Conservation (phyloP, 163 green algal genomes). For the Volvox carteri region DNA sequence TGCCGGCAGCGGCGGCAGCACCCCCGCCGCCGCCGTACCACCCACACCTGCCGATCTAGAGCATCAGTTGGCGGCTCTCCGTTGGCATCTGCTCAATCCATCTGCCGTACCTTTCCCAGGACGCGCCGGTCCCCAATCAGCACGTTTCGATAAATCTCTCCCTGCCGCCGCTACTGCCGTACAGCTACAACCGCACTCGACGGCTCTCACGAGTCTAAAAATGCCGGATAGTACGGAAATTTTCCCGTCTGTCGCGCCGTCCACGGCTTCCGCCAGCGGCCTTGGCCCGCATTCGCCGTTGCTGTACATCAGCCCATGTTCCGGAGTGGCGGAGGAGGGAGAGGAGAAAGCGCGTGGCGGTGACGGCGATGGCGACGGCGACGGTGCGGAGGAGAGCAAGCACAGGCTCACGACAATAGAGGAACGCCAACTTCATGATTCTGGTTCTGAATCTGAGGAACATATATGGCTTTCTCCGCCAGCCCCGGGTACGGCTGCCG, state of each 20-base stretch:
- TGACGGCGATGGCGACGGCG: no score
- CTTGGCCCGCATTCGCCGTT: not conserved
- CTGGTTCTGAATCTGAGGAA: not conserved
- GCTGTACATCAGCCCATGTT: not conserved
- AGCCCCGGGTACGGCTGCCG: no score
- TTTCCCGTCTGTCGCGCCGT: no score
- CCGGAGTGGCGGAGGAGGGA: not conserved
- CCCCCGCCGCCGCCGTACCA: not conserved
- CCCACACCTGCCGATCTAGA: not conserved
- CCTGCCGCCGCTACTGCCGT: not conserved
- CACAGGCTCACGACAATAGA: not conserved
- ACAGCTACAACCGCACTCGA: no score
- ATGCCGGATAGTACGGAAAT: no score
- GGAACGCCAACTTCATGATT: not conserved
- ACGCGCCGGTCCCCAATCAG: not conserved
- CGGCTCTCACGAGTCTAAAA: no score
- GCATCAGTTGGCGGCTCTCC: constrained; percentile 7
- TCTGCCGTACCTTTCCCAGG: not conserved
- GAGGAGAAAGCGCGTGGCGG: no score
- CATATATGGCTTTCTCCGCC: not conserved
- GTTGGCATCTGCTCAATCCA: constrained; percentile 9
- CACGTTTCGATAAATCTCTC: no score
- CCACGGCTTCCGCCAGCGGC: no score
- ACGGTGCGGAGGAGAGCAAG: not conserved
- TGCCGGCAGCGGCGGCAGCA: not conserved